These are phyloP conservation scores for Astrocystis sublimbata DNA, from an alignment of 495 filamentous ascomycete species.

Conservation along the genomic window DNA sequence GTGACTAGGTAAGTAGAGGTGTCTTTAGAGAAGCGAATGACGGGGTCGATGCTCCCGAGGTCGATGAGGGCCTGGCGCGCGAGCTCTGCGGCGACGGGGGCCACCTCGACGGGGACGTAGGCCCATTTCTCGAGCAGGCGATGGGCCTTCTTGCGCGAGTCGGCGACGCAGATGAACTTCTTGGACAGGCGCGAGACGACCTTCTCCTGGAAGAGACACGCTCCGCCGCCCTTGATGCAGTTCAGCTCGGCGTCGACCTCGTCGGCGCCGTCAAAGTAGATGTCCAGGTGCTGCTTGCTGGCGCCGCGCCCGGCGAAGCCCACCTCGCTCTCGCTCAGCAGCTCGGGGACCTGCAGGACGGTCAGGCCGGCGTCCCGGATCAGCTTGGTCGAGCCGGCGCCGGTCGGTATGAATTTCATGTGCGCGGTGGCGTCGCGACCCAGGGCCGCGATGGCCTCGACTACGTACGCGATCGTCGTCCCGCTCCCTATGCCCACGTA, in stretches of 20 bases:
- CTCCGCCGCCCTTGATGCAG: constrained; percentile 96
- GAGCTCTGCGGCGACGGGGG: constrained; percentile 72
- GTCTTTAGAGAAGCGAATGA: constrained; percentile 64
- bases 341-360: constrained; percentile 64
- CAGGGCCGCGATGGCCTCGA: constrained; percentile 83
- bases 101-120: constrained; percentile 88
- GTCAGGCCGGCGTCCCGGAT: constrained; percentile 75
- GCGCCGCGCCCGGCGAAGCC: constrained; percentile 23
- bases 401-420: constrained; percentile 87
- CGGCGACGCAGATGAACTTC: constrained; percentile 92
- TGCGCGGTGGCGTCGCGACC: constrained; percentile 57
- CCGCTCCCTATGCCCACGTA: constrained; percentile 93
- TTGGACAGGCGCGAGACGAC: constrained; percentile 81
- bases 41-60: constrained; percentile 70
- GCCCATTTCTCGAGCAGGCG: constrained; percentile 79
- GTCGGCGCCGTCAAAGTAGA: constrained; percentile 93
- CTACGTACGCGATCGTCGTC: constrained; percentile 91
- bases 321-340: constrained; percentile 32
- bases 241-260: constrained; percentile 95
- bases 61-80: constrained; percentile 66
- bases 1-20: constrained; percentile 79
- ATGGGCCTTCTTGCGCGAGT: constrained; percentile 81
- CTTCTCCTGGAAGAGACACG: constrained; percentile 97
- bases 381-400: constrained; percentile 82
- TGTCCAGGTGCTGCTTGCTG: constrained; percentile 58